phyloP scores from a whole-genome alignment of 306 rosid genomes.

The Acacia acuminata region DNA sequence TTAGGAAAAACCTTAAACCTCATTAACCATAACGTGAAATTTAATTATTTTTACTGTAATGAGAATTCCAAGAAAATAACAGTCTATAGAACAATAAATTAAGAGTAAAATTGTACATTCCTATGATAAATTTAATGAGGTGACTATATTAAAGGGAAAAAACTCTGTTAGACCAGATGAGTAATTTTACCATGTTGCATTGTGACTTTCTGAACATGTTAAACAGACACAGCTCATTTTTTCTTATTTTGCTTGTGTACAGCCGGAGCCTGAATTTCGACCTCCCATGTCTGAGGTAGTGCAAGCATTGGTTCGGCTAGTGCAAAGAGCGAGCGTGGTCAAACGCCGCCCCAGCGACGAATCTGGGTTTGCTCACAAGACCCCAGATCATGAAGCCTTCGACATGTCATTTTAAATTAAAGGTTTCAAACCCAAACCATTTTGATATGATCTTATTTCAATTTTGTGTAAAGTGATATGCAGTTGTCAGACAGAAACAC shows the following conservation, averaged over 20 bases:
- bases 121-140: no score
- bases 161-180: no score
- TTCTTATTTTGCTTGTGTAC: background rate
- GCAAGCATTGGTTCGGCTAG: conserved; percentile 86
- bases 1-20: no score
- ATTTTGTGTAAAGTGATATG: conserved; percentile 46
- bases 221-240: background rate
- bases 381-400: conserved; percentile 75
- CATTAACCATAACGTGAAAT: no score
- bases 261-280: conserved; percentile 95
- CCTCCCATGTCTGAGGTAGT: conserved; percentile 99
- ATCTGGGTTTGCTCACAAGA: conserved; percentile 68
- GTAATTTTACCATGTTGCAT: background rate
- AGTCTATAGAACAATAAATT: no score
- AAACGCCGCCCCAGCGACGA: conserved; percentile 92
- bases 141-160: no score
- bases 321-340: conserved; percentile 87
- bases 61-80: no score
- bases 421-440: background rate
- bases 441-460: conserved; percentile 19
- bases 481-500: conserved; percentile 33
- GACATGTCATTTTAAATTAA: conserved; percentile 74
- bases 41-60: no score
- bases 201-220: background rate
- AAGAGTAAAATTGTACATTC: no score